phyloP scores from a whole-genome alignment of 495 filamentous ascomycete genomes.

The Gamarada debralockiae region DNA sequence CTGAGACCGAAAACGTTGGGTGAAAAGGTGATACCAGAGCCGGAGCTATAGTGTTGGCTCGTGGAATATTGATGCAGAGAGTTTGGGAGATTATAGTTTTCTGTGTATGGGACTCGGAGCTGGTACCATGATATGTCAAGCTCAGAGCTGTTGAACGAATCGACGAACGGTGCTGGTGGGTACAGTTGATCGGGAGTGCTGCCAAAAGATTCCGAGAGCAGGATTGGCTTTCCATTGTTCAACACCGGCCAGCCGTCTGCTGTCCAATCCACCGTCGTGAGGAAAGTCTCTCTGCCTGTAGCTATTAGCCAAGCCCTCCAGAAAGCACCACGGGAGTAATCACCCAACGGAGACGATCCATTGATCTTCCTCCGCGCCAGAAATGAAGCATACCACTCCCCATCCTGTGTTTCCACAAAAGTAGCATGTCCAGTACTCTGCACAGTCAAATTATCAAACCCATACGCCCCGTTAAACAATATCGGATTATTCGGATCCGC shows the following conservation, averaged over 20 bases:
- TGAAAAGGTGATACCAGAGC: not conserved
- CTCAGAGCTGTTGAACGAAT: not conserved
- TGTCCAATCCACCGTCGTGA: constrained; percentile 40
- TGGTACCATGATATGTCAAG: constrained; percentile 1
- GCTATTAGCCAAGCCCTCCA: not conserved
- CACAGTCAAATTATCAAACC: constrained; percentile 26
- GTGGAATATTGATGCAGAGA: not conserved
- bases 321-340: no score
- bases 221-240: constrained; percentile 38
- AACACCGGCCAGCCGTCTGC: constrained; percentile 45
- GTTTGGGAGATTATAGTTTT: not conserved
- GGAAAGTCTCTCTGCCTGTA: constrained; percentile 38
- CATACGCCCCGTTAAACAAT: constrained; percentile 32
- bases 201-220: constrained; percentile 19
- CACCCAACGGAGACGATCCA: constrained; percentile 13
- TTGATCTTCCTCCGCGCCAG: constrained; percentile 27
- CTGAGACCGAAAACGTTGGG: constrained; percentile 3
- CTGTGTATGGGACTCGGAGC: not conserved
- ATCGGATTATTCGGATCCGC: constrained; percentile 27
- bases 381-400: constrained; percentile 36
- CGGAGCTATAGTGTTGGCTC: not conserved
- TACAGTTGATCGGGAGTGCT: not conserved
- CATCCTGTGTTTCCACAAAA: constrained; percentile 32
- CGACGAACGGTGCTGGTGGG: not conserved
- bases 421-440: constrained; percentile 41